Evolutionary conservation across 1,139 yeast species (phyloP).

Genomic region (Zygotorulaspora mrakii): DNA sequence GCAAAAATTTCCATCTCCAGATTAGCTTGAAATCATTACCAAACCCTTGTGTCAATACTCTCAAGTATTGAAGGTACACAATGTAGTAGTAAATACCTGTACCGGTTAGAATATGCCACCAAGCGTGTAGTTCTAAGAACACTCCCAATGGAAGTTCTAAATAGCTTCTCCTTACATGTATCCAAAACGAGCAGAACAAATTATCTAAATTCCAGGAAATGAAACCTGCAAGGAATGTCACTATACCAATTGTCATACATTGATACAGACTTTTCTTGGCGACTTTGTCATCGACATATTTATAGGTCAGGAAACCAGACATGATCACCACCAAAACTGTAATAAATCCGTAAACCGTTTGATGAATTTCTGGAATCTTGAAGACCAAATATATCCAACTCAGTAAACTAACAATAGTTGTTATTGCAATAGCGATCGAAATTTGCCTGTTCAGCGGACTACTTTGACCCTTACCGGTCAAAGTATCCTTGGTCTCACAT

Average conservation of each 20-base stretch:
- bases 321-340: slow-evolving; percentile 57
- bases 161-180: slow-evolving; percentile 55
- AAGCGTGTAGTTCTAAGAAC: slow-evolving; percentile 87
- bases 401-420: slow-evolving; percentile 51
- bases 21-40: slow-evolving; percentile 50
- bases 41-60: slow-evolving; percentile 55
- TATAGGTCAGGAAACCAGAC: slow-evolving; percentile 48
- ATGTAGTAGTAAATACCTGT: slow-evolving; percentile 70
- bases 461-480: slow-evolving; percentile 39
- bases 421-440: slow-evolving; percentile 52
- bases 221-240: slow-evolving; percentile 69
- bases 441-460: slow-evolving; percentile 27
- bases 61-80: slow-evolving; percentile 60
- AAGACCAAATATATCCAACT: slow-evolving; percentile 64
- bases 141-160: slow-evolving; percentile 89
- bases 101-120: slow-evolving; percentile 96
- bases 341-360: slow-evolving; percentile 58
- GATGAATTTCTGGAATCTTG: slow-evolving; percentile 86
- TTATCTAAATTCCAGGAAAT: slow-evolving; percentile 76
- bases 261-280: slow-evolving; percentile 49
- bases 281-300: slow-evolving; percentile 47
- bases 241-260: slow-evolving; percentile 58
- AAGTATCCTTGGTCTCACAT: slow-evolving; percentile 49
- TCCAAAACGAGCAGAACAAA: slow-evolving; percentile 66
- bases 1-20: slow-evolving; percentile 50